Evolutionary conservation across 805 yeast species (phyloP), one percentile per base, ranked within the genome.

Genomic region (Metschnikowia lochheadii): DNA sequence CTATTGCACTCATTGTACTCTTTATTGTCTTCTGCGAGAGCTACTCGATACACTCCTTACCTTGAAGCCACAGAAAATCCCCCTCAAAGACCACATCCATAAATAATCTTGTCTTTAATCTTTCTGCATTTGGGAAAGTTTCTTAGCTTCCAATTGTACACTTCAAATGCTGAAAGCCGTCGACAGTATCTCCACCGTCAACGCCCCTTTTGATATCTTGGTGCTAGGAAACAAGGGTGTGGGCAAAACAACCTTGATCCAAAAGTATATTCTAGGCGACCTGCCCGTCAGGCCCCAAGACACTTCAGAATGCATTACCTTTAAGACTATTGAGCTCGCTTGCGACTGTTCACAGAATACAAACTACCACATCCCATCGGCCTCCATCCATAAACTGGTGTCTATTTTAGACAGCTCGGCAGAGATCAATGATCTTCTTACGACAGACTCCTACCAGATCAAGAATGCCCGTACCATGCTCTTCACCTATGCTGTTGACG

Each of bases 401-500:
- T 57, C 71, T 10, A 68, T 73, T 10, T 56, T 70, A 40, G 77
- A 72, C 48, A 61, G 69, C 21, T 49, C 58, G 7, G 52, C 66
- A 2, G 44, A 54, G 4, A 53, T 52, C 29, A 75, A 70, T 43
- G 53, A 53, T 39, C 65, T 69, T 51, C 54, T 66, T 23, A 54
- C 65, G 3, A 56, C 65, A 10, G 57, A 66, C 35, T 56, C 58
- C 17, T 51, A 55, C 35, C 73, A 70, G 49, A 55, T 71, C 13
- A 41, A 48, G 6, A 73, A 71, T 49, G 66, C 72, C 17, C 54
- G 52, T 5, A 58, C 68, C n/a, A 39, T 60, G 37, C 56, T 72
- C 7, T 63, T 70, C 18, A 64, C 63, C 1, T 73, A 66, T 53
- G 55, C 73, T 21, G 60, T 70, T 7, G 58, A 56, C 29, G 59